Percentiles rank a stretch among this genome's conserved stretches.
Conservation (phyloP, 169 alveolate genomes). For the Eimeria acervulina region DNA sequence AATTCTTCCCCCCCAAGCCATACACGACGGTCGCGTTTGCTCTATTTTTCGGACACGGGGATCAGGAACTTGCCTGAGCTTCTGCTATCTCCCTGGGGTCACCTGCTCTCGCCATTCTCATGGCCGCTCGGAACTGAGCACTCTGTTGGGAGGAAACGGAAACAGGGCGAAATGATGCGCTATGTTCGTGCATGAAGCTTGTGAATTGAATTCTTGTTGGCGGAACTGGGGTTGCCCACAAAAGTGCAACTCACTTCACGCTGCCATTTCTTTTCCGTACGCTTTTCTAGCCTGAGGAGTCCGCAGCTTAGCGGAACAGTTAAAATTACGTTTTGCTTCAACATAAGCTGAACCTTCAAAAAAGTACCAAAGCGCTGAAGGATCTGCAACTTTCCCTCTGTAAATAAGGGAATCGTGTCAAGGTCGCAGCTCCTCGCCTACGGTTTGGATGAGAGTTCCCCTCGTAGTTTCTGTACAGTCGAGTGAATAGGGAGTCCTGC, state of each 20-base stretch:
- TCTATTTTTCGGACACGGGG: not conserved
- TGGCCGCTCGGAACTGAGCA: constrained; percentile 83
- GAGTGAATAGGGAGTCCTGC: constrained; percentile 57
- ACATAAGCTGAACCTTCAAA: not conserved
- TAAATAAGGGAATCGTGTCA: not conserved
- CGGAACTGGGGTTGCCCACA: not conserved
- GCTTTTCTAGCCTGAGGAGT: constrained; percentile 49
- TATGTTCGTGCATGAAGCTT: not conserved
- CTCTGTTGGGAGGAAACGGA: constrained; percentile 59
- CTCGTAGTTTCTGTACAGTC: constrained; percentile 21
- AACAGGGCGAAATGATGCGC: not conserved
- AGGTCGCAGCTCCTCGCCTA: not conserved
- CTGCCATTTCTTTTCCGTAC: constrained; percentile 60
- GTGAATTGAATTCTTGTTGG: not conserved
- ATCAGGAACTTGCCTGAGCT: constrained; percentile 67
- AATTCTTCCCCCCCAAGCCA: not conserved
- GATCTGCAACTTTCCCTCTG: not conserved
- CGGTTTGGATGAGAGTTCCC: constrained; percentile 45
- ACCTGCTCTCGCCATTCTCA: constrained; percentile 80
- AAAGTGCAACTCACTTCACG: constrained; percentile 33
- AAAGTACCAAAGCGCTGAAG: not conserved
- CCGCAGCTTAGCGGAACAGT: not conserved
- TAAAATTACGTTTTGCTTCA: not conserved
- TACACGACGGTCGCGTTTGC: not conserved
- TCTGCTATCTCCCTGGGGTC: constrained; percentile 81